Conservation (phyloP, 805 yeast genomes). For the Hanseniaspora jakobsenii region DNA sequence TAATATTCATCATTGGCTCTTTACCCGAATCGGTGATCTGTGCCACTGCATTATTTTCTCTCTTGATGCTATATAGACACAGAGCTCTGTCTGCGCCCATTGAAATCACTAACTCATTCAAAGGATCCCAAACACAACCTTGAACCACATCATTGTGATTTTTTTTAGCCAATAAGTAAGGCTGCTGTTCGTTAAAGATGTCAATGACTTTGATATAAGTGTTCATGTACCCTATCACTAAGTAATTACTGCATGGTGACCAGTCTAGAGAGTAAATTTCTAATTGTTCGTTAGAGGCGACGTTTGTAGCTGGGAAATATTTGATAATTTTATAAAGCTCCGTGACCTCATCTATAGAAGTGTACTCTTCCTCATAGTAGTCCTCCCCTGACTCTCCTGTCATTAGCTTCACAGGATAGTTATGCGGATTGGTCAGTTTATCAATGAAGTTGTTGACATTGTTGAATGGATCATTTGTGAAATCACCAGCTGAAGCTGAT, state of each 20-base stretch:
- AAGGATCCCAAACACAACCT: constrained; percentile 94
- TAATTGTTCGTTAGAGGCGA: constrained; percentile 27
- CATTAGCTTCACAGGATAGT: constrained; percentile 2
- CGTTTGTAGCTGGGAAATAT: constrained; percentile 41
- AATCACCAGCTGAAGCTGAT: no score
- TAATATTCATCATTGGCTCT: no score
- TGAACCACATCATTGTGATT: constrained; percentile 87
- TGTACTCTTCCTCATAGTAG: constrained; percentile 16
- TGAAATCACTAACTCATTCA: constrained; percentile 61
- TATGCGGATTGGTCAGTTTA: constrained; percentile 8
- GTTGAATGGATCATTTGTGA: constrained; percentile 3
- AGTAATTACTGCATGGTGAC: constrained; percentile 71
- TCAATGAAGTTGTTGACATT: background rate
- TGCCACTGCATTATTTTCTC: constrained; percentile 15
- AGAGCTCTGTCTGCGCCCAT: constrained; percentile 85
- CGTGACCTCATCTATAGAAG: constrained; percentile 42
- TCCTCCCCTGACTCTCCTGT: constrained; percentile 25
- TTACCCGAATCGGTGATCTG: no score
- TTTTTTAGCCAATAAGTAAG: constrained; percentile 9
- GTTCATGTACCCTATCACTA: constrained; percentile 60
- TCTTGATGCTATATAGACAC: constrained; percentile 40
- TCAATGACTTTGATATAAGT: constrained; percentile 12
- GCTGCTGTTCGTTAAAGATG: constrained; percentile 1
- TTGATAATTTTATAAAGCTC: constrained; percentile 58
- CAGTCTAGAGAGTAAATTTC: constrained; percentile 88